These are phyloP conservation scores for Diaporthe citri DNA, from an alignment of 2,329 filamentous ascomycete genomes.

Conservation along the genomic window DNA sequence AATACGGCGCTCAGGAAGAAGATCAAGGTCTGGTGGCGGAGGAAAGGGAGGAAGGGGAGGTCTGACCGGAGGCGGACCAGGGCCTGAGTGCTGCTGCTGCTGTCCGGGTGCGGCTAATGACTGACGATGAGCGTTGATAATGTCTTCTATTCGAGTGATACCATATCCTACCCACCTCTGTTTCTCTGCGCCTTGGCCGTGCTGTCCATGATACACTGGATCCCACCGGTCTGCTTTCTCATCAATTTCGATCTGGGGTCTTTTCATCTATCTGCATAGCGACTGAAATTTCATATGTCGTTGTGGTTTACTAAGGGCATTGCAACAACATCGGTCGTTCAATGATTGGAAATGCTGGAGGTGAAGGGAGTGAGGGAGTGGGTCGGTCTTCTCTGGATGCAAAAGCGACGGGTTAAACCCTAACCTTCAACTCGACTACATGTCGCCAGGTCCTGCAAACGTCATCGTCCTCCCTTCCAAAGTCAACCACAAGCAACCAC, in stretches of 20 bases:
- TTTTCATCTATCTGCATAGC: not conserved
- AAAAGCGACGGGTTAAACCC: not conserved
- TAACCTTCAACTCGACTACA: not conserved
- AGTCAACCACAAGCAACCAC: not conserved
- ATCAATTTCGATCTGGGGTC: not conserved
- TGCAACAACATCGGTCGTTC: not conserved
- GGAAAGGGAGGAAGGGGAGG: not conserved
- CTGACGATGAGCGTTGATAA: constrained; percentile 28
- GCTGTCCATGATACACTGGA: not conserved
- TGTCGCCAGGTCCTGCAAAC: not conserved
- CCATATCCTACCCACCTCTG: not conserved
- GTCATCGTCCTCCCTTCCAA: not conserved
- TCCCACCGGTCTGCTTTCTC: not conserved
- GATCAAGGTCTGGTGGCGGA: constrained; percentile 30
- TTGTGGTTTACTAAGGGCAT: not conserved
- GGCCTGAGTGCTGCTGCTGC: not conserved
- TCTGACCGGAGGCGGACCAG: not conserved
- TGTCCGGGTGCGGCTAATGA: no score
- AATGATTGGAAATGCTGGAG: not conserved
- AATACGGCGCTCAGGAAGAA: constrained; percentile 48
- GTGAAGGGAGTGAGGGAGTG: not conserved
- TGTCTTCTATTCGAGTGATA: constrained; percentile 28
- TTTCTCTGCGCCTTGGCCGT: no score
- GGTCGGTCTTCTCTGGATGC: no score
- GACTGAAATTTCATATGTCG: not conserved